Base-by-base conservation (phyloP, 345 rosid genomes). In the Mallotus nudiflorus region DNA sequence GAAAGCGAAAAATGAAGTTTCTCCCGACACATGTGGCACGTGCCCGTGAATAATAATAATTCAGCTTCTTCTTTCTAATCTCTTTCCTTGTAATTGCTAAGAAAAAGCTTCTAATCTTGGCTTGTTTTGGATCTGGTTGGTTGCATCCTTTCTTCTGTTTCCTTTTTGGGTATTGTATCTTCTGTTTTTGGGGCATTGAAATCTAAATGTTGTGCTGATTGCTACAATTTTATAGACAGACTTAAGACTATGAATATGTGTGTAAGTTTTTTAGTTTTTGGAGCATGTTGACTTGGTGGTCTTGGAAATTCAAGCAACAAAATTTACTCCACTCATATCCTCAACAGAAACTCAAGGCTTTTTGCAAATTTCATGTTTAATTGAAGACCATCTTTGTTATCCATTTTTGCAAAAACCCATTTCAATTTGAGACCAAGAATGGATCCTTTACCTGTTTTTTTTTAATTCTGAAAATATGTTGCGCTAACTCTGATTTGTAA, bases 201-300 rank as follows among this genome's bases (percentile, higher is more conserved):
- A n/a, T 11, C n/a, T 15, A 37, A 18, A 60, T 12, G 33, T 44
- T 63, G n/a, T 44, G 39, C 6, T 63, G 6, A 22, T 40, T 9
- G 33, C 8, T 8, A 33, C 25, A 22, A n/a, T 44, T 62, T 62
- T n/a, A n/a, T n/a, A n/a, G n/a, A n/a, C n/a, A n/a, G n/a, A n/a
- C n/a, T n/a, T n/a, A n/a, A n/a, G n/a, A n/a, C n/a, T n/a, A n/a
- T n/a, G n/a, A n/a, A n/a, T 6, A 5, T 3, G 29, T 20, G 6
- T 6, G 37, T 50, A 11, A 22, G 15, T 13, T 62, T 24, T 25
- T 62, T 49, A n/a, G 66, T 45, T 42, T 16, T 58, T 65, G 14
- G 58, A 56, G 71, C 19, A 68, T 68, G 73, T 69, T 75, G 74
- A 69, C 62, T 68, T 46, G 73, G 65, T 75, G 78, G 78, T 62